Percentiles rank a stretch among this genome's conserved stretches.
Conservation (phyloP, 345 rosid genomes). For the Brassica cretica region DNA sequence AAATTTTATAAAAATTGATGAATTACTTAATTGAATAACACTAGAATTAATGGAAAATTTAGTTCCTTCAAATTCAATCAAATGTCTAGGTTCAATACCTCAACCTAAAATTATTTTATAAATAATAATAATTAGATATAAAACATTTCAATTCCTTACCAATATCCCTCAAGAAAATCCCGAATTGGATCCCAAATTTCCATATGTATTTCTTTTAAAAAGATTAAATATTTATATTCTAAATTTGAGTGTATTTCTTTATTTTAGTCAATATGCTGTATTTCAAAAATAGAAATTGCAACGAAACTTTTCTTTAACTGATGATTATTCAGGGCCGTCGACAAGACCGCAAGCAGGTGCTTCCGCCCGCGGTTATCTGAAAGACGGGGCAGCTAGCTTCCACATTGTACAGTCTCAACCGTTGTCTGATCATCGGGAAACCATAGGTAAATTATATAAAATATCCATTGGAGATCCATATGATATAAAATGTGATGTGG, state of each 20-base stretch:
- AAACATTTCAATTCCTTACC: too few relatives aligned
- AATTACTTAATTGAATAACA: too few relatives aligned
- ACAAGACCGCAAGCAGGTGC: constrained; percentile 18
- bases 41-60: neutral
- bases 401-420: constrained; percentile 33
- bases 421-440: constrained; percentile 31
- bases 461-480: neutral
- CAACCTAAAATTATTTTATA: neutral
- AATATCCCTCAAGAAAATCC: too few relatives aligned
- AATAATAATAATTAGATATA: neutral
- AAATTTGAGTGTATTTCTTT: too few relatives aligned
- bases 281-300: too few relatives aligned
- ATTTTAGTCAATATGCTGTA: neutral
- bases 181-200: too few relatives aligned
- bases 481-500: neutral
- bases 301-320: neutral
- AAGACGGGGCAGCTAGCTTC: constrained; percentile 37
- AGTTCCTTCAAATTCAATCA: neutral
- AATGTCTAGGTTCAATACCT: neutral
- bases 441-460: constrained; percentile 22
- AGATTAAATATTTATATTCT: too few relatives aligned
- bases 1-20: too few relatives aligned
- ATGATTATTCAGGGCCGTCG: constrained; percentile 18
- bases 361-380: constrained; percentile 17
- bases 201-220: too few relatives aligned